Base-by-base conservation (phyloP, 129 eudicot genomes). In the Centaurea solstitialis region DNA sequence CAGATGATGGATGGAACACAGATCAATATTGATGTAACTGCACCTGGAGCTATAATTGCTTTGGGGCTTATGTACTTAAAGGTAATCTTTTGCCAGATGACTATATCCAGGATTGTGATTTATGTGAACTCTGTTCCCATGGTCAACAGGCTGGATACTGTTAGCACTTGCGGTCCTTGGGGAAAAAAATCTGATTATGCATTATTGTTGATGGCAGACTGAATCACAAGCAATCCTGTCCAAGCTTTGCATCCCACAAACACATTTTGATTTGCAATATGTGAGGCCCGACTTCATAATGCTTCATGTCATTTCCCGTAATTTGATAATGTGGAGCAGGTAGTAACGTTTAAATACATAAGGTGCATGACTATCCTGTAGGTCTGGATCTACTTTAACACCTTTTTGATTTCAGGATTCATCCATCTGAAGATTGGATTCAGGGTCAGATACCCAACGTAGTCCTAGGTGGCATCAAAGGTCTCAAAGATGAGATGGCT, bases 261-360 rank as follows among this genome's bases (percentile, higher is more conserved):
- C 98, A 9, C 90, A 80, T 84, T 95, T 91, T 77, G 98, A 93
- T 47, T 84, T 95, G 92, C 98, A 93, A 80, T 93, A 91, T 62
- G 91, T 93, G 83, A 89, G 99, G 84, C 97, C 99, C 20, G 99
- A 95, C 78, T 93, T 95, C 87, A 89, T 95, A 70, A 83, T 95
- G 99, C 97, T 95, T 53, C 90, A 91, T 76, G 97, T 93, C 75
- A 93, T 95, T 81, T 97, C 99, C 39, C 97, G 92, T 77, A 95
- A 92, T 87, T 86, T 95, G 85, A 93, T 95, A 78, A 75, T 85
- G 87, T 95, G 99, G 99, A 95, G 94, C 94, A 95, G 97, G 99
- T 94, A 92, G 37, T 79, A 20, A 17, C 73, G 26, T 81, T 39
- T 22, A 26, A 13, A 39, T 68, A n/a, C 15, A 72, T 40, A 68